These are phyloP conservation scores for Neurospora pannonica DNA, from an alignment of 495 filamentous ascomycete genomes.

Conservation along the genomic window DNA sequence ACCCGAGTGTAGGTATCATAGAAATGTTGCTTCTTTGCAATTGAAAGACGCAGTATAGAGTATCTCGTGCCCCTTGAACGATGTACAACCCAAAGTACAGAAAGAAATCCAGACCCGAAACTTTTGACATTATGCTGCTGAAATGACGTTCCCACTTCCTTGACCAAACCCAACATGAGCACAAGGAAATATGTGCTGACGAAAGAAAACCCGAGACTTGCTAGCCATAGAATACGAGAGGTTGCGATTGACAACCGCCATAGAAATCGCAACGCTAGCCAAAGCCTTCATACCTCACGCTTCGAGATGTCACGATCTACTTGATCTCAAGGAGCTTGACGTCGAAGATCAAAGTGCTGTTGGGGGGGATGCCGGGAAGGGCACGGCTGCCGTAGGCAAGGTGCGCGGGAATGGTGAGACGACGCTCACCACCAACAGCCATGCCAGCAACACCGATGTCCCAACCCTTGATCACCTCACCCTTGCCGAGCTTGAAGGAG, in stretches of 20 bases:
- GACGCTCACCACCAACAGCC: conserved; percentile 84
- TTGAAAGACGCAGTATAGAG: neutral
- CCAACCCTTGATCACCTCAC: conserved; percentile 98
- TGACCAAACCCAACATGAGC: neutral
- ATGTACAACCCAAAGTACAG: neutral
- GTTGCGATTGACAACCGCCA: neutral
- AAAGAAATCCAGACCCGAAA: neutral
- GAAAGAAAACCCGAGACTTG: neutral
- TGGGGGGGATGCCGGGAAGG: conserved; percentile 72
- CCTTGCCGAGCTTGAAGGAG: conserved; percentile 82
- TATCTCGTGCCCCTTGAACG: neutral
- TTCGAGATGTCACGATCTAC: conserved; percentile 23
- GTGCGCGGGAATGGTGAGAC: conserved; percentile 75
- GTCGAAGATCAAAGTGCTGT: conserved; percentile 88
- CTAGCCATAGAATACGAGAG: neutral
- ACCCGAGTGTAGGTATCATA: neutral
- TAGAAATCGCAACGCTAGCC: neutral
- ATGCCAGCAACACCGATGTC: conserved; percentile 90
- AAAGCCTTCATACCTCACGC: neutral
- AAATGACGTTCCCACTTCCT: neutral
- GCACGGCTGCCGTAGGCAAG: conserved; percentile 79
- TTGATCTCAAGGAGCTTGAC: conserved; percentile 72
- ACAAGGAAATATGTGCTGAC: neutral
- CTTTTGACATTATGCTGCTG: neutral
- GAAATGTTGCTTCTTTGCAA: neutral